Conservation (phyloP, 2,329 filamentous ascomycete genomes). For the Graphiopsis chlorocephala region DNA sequence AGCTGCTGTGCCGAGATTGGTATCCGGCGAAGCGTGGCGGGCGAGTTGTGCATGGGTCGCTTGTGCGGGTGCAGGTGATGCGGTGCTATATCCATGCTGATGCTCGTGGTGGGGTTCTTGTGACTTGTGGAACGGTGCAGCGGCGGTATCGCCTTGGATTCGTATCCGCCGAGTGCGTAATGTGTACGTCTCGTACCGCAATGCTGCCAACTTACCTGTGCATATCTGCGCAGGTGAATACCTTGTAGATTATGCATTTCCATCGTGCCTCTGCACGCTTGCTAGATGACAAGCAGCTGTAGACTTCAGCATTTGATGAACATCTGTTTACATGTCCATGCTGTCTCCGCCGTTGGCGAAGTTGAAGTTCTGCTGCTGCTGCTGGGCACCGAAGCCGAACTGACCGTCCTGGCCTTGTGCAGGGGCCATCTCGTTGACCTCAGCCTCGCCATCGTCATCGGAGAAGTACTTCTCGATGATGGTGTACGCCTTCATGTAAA, state of each 20-base stretch:
- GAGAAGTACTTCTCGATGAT: conserved; percentile 99
- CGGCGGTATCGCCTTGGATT: not conserved
- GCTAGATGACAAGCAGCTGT: not conserved
- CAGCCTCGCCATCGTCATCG: conserved; percentile 84
- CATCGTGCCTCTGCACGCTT: not conserved
- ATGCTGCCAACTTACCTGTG: conserved; percentile 11
- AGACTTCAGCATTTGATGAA: not conserved
- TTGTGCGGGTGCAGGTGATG: conserved; percentile 15
- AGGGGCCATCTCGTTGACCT: conserved; percentile 77
- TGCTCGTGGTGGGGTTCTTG: conserved; percentile 11
- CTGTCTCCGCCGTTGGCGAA: conserved; percentile 76
- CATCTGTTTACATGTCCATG: conserved; percentile 59
- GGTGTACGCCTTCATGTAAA: conserved; percentile 99
- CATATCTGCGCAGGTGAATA: conserved; percentile 3
- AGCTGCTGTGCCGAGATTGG: conserved; percentile 8
- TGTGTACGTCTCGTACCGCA: conserved; percentile 2
- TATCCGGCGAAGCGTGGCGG: conserved; percentile 18
- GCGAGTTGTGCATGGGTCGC: conserved; percentile 16
- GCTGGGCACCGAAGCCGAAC: conserved; percentile 73
- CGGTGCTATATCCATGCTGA: conserved; percentile 16
- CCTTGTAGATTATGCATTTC: conserved; percentile 8
- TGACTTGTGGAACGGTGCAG: conserved; percentile 3
- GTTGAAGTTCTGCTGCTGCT: conserved; percentile 83
- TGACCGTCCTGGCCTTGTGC: conserved; percentile 69
- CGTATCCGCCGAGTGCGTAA: not conserved